These are phyloP conservation scores for Penicillium palitans DNA, from an alignment of 2,329 filamentous ascomycete species.

Conservation along the genomic window DNA sequence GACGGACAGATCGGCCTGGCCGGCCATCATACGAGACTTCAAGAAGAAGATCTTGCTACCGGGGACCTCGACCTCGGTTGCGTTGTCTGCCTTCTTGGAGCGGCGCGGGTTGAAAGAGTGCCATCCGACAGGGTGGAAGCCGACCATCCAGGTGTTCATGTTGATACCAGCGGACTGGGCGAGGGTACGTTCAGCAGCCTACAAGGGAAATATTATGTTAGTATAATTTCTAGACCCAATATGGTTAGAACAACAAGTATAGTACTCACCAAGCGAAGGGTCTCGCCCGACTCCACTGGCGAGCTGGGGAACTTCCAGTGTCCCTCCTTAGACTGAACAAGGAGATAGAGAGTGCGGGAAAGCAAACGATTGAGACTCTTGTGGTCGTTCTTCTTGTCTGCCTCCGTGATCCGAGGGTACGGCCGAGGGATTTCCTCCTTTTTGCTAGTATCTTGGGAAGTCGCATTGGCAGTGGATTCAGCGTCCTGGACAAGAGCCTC, in stretches of 20 bases:
- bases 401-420: slow-evolving; percentile 69
- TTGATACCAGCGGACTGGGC: slow-evolving; percentile 78
- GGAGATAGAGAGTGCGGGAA: slow-evolving; percentile 80
- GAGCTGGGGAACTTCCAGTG: slow-evolving; percentile 82
- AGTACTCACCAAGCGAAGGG: slow-evolving; percentile 73
- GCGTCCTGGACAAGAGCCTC: slow-evolving; percentile 74
- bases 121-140: slow-evolving; percentile 84
- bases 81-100: slow-evolving; percentile 39
- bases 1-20: slow-evolving; percentile 76
- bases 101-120: slow-evolving; percentile 57
- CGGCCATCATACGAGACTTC: slow-evolving; percentile 94
- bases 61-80: slow-evolving; percentile 43
- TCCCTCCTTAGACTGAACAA: slow-evolving; percentile 70
- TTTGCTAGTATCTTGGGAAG: slow-evolving; percentile 48
- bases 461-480: slow-evolving; percentile 51
- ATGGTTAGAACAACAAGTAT: too few relatives aligned
- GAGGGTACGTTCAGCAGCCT: slow-evolving; percentile 82
- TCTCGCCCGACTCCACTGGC: slow-evolving; percentile 68
- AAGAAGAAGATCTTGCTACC: slow-evolving; percentile 93
- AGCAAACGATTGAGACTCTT: slow-evolving; percentile 76
- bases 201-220: slow-evolving; percentile 8
- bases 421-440: slow-evolving; percentile 70
- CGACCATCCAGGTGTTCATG: slow-evolving; percentile 99
- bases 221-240: slow-evolving; percentile 2
- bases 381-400: slow-evolving; percentile 72